These are phyloP conservation scores for Martiniozyma asiatica DNA, from an alignment of 1,139 yeast genomes.

Conservation along the genomic window DNA sequence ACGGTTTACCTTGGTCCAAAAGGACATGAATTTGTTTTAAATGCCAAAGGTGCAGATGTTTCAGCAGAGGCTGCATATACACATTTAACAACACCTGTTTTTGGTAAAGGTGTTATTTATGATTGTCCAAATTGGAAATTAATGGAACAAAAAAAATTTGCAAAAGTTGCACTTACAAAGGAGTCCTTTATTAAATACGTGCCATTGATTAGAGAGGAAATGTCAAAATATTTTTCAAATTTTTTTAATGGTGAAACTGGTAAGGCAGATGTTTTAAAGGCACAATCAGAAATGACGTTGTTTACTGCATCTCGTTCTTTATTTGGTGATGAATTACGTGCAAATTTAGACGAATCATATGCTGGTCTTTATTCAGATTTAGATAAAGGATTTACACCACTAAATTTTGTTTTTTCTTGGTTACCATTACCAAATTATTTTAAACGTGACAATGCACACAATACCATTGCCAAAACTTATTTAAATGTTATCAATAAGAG, in stretches of 20 bases:
- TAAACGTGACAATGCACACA: conserved; percentile 81
- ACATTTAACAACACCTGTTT: conserved; percentile 93
- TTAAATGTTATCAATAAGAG: conserved; percentile 66
- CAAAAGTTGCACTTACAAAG: conserved; percentile 75
- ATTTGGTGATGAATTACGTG: conserved; percentile 85
- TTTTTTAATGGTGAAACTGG: conserved; percentile 31
- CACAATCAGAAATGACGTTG: conserved; percentile 92
- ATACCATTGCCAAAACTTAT: conserved; percentile 67
- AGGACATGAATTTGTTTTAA: conserved; percentile 93
- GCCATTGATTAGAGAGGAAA: conserved; percentile 75
- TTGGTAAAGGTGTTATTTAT: conserved; percentile 93
- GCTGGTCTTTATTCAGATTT: conserved; percentile 82
- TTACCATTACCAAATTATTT: conserved; percentile 81
- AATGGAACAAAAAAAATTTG: conserved; percentile 98
- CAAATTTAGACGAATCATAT: conserved; percentile 67
- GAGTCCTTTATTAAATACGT: conserved; percentile 81
- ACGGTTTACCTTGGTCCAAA: conserved; percentile 94
- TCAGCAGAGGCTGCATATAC: conserved; percentile 94
- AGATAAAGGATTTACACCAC: conserved; percentile 93
- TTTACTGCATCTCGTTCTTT: conserved; percentile 90
- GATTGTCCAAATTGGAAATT: conserved; percentile 89
- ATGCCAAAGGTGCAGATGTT: conserved; percentile 81
- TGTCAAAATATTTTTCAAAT: conserved; percentile 45
- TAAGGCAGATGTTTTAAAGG: conserved; percentile 56
- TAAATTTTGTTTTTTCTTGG: conserved; percentile 90